Percentiles rank a stretch among this genome's conserved stretches.
phyloP scores from a whole-genome alignment of 768 basidiomycete species.

The Calocera cornea region DNA sequence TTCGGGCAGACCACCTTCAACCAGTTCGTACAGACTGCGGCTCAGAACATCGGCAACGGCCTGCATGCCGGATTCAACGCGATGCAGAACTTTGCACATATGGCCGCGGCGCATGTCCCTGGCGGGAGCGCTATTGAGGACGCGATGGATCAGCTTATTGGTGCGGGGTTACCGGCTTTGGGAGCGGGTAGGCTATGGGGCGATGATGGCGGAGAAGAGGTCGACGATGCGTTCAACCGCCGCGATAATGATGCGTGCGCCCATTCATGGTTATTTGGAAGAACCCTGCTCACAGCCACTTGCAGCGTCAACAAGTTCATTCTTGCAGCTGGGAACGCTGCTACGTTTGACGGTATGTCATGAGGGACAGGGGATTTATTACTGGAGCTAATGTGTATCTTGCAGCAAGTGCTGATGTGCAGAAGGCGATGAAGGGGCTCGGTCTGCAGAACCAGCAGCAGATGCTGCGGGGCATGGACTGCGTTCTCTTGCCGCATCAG shows the following conservation, averaged over 20 bases:
- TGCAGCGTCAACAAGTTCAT: constrained; percentile 43
- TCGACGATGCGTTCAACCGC: background rate
- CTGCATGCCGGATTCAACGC: background rate
- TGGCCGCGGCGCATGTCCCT: background rate
- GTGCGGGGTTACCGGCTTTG: background rate
- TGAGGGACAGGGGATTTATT: background rate
- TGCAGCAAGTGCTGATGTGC: constrained; percentile 38
- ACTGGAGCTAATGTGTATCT: too few species aligned
- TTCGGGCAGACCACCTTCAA: background rate
- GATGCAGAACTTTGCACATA: background rate
- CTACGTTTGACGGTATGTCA: constrained; percentile 40
- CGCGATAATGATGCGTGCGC: background rate
- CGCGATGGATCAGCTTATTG: background rate
- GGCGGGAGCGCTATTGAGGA: background rate
- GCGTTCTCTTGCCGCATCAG: constrained; percentile 57
- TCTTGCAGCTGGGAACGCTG: constrained; percentile 41
- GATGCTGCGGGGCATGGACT: constrained; percentile 42
- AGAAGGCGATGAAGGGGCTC: constrained; percentile 41
- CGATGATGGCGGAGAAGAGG: background rate
- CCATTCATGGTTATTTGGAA: background rate
- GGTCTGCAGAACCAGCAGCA: constrained; percentile 37
- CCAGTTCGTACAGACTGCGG: background rate
- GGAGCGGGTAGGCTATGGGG: background rate
- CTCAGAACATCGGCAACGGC: background rate
- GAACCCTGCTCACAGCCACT: background rate